Base-by-base conservation (phyloP, 2,329 filamentous ascomycete species). In the Trichoderma sp. region DNA sequence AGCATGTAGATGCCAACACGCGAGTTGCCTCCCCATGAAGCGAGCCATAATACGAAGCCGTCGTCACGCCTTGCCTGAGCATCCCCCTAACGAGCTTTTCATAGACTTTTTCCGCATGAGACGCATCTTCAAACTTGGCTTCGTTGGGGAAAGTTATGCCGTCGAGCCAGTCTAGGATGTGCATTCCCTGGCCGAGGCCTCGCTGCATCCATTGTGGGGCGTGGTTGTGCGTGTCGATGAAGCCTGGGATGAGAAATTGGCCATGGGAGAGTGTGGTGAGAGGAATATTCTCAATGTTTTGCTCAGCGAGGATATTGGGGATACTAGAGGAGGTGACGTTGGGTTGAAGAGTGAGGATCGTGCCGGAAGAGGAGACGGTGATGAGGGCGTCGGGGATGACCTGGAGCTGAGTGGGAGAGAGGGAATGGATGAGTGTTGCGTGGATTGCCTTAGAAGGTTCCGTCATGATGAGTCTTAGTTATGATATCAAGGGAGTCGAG, bases 221-320 rank as follows among this genome's bases (percentile, higher is more conserved):
- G 79, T 93, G 92, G 76, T 92, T 92, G 81, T 93, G 92, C 1
- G 91, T 93, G 83, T 93, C 91, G 71, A 93, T 84, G 78, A 91
- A 89, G 60, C 90, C 89, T 0, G 90, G 90, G 75, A 91, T 87
- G 65, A 91, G 81, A 78, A 92, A 90, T 63, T 89, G 82, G 53
- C 85, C 85, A 8, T 80, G 83, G 2, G 78, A 50, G 3, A 89
- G 83, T 14, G 72, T 68, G 1, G 38, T 68, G 9, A 80, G 35
- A 3, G 75, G 73, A n/a, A 31, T 38, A 7, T 74, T 68, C 5
- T 60, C 38, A 31, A 73, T 31, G 4, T 31, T 56, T 27, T 79
- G 75, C 33, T 76, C 16, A 11, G 59, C 27, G 31, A 82, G 76
- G 1, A 64, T 73, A 27, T 75, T 3, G 9, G 77, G 5, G 68